Conservation (phyloP, 1,284 basidiomycete species). For the Irpex rosettiformis region DNA sequence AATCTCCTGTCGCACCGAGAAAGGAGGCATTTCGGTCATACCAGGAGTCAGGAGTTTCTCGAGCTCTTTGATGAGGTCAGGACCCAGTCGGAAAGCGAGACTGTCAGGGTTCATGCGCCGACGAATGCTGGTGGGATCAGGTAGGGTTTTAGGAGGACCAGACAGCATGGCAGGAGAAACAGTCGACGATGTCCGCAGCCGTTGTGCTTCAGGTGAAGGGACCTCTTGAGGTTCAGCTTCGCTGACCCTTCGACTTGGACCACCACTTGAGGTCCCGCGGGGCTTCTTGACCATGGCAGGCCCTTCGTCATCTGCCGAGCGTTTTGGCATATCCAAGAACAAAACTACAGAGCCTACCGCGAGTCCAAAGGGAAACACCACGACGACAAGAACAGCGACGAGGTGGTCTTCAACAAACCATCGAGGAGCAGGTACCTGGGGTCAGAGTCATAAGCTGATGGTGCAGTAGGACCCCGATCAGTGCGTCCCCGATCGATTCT, state of each 20-base stretch:
- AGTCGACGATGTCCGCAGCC: constrained; percentile 1
- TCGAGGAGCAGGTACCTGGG: background rate
- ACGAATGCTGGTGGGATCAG: constrained; percentile 17
- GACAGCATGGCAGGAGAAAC: constrained; percentile 13
- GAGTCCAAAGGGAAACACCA: background rate
- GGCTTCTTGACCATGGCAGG: background rate
- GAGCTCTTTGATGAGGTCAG: constrained; percentile 63
- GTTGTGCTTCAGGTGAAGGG: background rate
- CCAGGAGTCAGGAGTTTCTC: constrained; percentile 64
- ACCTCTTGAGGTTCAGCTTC: background rate
- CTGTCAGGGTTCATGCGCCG: constrained; percentile 42
- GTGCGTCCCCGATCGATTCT: background rate
- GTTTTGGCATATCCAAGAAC: constrained; percentile 1
- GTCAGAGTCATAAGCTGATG: background rate
- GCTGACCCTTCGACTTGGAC: background rate
- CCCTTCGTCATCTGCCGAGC: background rate
- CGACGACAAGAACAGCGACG: background rate
- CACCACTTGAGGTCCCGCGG: background rate
- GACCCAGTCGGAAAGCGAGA: constrained; percentile 59
- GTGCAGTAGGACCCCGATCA: constrained; percentile 6
- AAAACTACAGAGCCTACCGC: background rate
- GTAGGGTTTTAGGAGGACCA: constrained; percentile 2
- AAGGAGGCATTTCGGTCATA: constrained; percentile 66
- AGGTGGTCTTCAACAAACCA: background rate
- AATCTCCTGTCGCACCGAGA: constrained; percentile 61